A percentile compares a stretch with the other conserved stretches of the same genome.
Evolutionary conservation across 331 rosid genomes (phyloP).

Genomic region (Prunus yedoensis): DNA sequence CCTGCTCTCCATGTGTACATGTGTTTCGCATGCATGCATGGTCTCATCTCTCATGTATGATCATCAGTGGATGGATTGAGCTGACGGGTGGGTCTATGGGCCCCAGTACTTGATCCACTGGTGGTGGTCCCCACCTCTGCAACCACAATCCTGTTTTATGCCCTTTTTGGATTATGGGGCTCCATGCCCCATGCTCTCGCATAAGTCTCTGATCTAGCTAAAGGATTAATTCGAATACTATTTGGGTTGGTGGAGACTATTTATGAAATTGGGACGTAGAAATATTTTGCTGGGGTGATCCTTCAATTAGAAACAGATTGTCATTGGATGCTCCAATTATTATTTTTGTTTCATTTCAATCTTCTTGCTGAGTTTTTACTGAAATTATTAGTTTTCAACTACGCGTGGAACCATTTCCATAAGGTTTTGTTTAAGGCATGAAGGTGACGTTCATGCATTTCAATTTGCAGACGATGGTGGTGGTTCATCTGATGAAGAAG

Average conservation of each 20-base stretch:
- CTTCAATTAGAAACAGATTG: too few species aligned
- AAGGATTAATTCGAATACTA: background rate
- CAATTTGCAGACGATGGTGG: slow-evolving; percentile 31
- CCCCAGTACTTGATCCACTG: background rate
- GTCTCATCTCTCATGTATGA: background rate
- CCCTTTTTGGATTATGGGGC: slow-evolving; percentile 3
- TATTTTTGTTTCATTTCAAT: background rate
- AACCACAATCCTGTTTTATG: background rate
- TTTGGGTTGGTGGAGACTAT: background rate
- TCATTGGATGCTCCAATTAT: too few species aligned
- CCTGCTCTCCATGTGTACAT: slow-evolving; percentile 19
- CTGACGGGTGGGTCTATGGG: background rate
- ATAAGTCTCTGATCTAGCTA: background rate
- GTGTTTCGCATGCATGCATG: background rate
- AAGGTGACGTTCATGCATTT: background rate
- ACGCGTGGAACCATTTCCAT: background rate
- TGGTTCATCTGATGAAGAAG: slow-evolving; percentile 48
- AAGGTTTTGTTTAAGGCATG: background rate
- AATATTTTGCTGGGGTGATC: background rate
- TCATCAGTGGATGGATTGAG: background rate
- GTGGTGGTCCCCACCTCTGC: background rate
- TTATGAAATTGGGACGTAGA: too few species aligned
- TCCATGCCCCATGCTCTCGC: background rate
- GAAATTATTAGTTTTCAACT: too few species aligned
- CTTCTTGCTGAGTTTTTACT: too few species aligned